phyloP scores from a whole-genome alignment of 2,329 filamentous ascomycete genomes.

The Microdochium trichocladiopsis region DNA sequence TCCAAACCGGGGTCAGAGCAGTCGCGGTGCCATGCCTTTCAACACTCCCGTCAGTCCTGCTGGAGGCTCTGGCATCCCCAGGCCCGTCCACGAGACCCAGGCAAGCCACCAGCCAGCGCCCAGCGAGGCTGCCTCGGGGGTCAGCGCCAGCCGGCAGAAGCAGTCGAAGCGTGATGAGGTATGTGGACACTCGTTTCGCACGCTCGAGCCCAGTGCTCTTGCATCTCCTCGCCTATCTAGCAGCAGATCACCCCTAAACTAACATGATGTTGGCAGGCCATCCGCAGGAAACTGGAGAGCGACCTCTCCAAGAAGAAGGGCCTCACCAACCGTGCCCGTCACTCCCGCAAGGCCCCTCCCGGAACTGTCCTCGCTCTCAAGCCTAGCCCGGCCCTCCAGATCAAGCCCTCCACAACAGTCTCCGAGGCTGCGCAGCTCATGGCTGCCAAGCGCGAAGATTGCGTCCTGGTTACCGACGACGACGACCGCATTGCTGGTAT shows the following conservation, averaged over 20 bases:
- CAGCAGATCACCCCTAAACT: too few relatives aligned
- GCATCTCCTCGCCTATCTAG: too few relatives aligned
- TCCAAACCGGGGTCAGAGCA: constrained; percentile 53
- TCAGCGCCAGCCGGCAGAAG: constrained; percentile 93
- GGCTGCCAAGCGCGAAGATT: constrained; percentile 98
- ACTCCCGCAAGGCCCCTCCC: constrained; percentile 87
- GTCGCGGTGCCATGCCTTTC: constrained; percentile 50
- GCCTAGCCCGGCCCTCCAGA: constrained; percentile 92
- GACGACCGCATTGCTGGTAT: constrained; percentile 97
- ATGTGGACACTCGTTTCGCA: constrained; percentile 26
- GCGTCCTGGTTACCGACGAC: constrained; percentile 93
- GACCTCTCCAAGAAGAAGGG: constrained; percentile 98
- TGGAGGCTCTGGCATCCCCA: constrained; percentile 59
- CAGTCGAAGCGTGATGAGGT: constrained; percentile 99
- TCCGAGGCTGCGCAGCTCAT: constrained; percentile 96
- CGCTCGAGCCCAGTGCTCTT: too few relatives aligned
- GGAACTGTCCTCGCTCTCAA: constrained; percentile 93
- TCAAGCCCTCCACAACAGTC: constrained; percentile 90
- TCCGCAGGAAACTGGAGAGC: constrained; percentile 92
- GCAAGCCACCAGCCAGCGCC: constrained; percentile 29
- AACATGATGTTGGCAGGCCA: constrained; percentile 56
- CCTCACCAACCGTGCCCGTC: constrained; percentile 67
- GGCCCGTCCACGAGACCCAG: constrained; percentile 59
- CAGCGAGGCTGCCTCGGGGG: constrained; percentile 55
- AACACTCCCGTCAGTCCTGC: constrained; percentile 53